phyloP scores from a whole-genome alignment of 169 alveolate species.

The Besnoitia besnoiti region DNA sequence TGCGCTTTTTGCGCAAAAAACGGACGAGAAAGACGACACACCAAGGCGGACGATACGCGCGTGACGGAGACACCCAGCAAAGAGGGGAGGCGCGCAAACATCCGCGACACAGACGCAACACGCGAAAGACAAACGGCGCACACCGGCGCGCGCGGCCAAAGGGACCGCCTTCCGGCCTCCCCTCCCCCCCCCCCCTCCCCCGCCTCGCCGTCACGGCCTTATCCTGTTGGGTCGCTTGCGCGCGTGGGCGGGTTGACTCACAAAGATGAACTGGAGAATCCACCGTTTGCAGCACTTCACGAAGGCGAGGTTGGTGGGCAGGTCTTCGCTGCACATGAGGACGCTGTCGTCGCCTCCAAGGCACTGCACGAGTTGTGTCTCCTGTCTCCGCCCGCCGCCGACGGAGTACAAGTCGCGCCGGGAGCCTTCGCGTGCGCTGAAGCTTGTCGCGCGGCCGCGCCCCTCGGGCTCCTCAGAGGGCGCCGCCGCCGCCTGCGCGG shows the following conservation, averaged over 20 bases:
- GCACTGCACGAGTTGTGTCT: background rate
- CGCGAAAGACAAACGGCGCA: background rate
- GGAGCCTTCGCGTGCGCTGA: no score
- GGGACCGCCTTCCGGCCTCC: background rate
- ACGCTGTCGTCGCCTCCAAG: background rate
- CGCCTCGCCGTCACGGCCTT: no score
- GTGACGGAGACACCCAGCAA: no score
- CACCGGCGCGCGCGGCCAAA: background rate
- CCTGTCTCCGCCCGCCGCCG: background rate
- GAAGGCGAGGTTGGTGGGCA: constrained; percentile 41
- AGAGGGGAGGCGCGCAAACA: no score
- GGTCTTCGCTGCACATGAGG: background rate
- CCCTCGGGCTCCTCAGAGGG: no score
- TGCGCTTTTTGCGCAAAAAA: no score
- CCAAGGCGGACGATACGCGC: no score
- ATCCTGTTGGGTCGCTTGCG: no score
- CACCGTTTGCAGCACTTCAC: constrained; percentile 48
- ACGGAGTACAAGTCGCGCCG: background rate
- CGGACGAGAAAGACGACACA: no score
- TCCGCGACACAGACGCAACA: background rate
- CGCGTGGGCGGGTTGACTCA: background rate
- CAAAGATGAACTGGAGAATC: constrained; percentile 43
- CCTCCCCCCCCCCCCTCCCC: constrained; percentile 11
- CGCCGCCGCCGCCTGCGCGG: no score
- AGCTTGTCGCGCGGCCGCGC: no score